Evolutionary conservation across 495 filamentous ascomycete species (phyloP), one percentile per base, ranked within the genome.

Genomic region (Daldinia grandis): DNA sequence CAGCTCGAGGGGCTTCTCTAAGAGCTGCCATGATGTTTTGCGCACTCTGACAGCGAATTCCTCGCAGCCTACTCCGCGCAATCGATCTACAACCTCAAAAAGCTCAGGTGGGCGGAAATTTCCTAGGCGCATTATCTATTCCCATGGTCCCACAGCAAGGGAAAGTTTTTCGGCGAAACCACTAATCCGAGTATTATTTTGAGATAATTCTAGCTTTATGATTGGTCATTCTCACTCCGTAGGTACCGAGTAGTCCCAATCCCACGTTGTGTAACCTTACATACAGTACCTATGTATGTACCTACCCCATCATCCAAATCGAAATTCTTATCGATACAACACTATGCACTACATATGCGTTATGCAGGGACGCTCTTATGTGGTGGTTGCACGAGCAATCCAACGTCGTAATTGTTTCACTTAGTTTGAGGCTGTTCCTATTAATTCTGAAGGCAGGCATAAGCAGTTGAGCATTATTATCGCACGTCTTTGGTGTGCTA

Each of bases 11-110:
- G 24, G 66, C 65, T 33, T 72, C 75, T 47, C 75, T 74, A 14
- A 77, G 65, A 19, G 73, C 60, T n/a, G 73, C 65, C 75, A 77
- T 77, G 37, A 58, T 49, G 50, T 69, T 28, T 51, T 17, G 49
- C 31, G 47, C 40, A 37, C 50, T 37, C 54, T 55, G 25, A 63
- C 54, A 64, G 44, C 28, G 33, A 68, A 15, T 68, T 25, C 6
- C 28, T 64, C 64, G 56, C 63, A 59, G 59, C 44, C 30, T 58
- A 3, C 27, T 64, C 35, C 62, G 53, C 69, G 64, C 63, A 53
- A 54, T 58, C 54, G 40, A 53, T 58, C 60, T 35, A 64, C 14
- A 5, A 7, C 51, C 31, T 69, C 17, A 27, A 30, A 30, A 58
- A 51, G 57, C 58, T 72, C 25, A 57, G 30, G 35, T 53, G 17